phyloP scores from a whole-genome alignment of 306 rosid genomes.

The Vigna trinervia region DNA sequence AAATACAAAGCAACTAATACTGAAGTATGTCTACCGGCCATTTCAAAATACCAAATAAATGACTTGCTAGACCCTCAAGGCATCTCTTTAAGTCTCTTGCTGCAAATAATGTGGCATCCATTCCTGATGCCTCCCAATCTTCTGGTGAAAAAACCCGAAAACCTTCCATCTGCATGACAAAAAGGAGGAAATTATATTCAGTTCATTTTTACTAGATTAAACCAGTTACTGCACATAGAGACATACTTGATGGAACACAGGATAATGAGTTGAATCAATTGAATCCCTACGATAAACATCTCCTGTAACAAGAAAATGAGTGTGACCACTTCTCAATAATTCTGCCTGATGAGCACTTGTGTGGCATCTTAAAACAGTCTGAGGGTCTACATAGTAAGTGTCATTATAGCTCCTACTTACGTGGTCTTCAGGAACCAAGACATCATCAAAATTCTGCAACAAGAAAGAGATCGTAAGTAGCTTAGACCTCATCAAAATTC shows the following conservation, averaged over 20 bases:
- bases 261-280: constrained; percentile 97
- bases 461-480: constrained; percentile 55
- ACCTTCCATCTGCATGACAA: constrained; percentile 86
- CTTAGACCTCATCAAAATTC: constrained; percentile 96
- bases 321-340: constrained; percentile 76
- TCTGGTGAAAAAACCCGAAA: constrained; percentile 80
- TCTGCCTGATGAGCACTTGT: constrained; percentile 99
- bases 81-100: constrained; percentile 91
- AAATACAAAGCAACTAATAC: constrained; percentile 35
- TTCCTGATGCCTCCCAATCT: constrained; percentile 80
- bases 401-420: constrained; percentile 96
- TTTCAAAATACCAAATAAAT: constrained; percentile 78
- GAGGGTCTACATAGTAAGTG: constrained; percentile 81
- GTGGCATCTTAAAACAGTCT: constrained; percentile 93
- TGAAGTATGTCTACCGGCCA: constrained; percentile 20
- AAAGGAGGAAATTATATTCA: constrained; percentile 36
- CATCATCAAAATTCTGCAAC: constrained; percentile 97
- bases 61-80: constrained; percentile 95
- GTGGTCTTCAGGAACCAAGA: constrained; percentile 94
- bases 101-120: constrained; percentile 78
- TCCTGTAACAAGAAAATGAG: constrained; percentile 96
- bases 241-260: constrained; percentile 92
- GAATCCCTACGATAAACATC: constrained; percentile 99
- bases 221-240: constrained; percentile 6
- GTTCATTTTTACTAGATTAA: constrained; percentile 33